These are phyloP conservation scores for Panellus pusillus DNA, from an alignment of 768 basidiomycete genomes.

Conservation along the genomic window DNA sequence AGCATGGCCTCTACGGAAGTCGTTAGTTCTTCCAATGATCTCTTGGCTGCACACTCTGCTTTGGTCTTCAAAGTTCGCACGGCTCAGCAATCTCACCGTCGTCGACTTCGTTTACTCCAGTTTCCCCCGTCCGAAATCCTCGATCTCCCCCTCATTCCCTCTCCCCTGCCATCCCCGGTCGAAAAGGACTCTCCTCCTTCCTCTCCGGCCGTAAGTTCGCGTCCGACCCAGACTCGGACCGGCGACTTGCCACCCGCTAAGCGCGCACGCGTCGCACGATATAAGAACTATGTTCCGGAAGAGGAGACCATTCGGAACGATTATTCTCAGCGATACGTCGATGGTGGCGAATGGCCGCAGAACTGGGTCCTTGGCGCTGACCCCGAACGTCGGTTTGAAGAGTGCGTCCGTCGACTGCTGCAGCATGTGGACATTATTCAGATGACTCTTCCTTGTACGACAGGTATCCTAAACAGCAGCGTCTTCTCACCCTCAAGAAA, in stretches of 20 bases:
- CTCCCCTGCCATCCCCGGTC: conserved; percentile 52
- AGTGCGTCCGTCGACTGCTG: conserved; percentile 55
- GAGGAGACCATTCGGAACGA: conserved; percentile 98
- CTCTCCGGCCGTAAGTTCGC: conserved; percentile 40
- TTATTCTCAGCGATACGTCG: conserved; percentile 88
- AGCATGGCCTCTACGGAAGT: conserved; percentile 40
- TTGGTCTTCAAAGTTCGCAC: conserved; percentile 57
- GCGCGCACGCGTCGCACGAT: conserved; percentile 66
- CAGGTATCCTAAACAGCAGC: conserved; percentile 94
- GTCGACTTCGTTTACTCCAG: conserved; percentile 53
- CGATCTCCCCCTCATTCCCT: conserved; percentile 56
- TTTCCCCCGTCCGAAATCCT: conserved; percentile 58
- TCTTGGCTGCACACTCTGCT: conserved; percentile 61
- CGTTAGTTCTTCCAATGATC: conserved; percentile 61
- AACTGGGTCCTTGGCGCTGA: conserved; percentile 90
- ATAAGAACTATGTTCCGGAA: conserved; percentile 82
- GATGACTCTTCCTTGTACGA: conserved; percentile 5
- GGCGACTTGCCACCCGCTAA: conserved; percentile 62
- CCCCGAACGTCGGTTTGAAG: conserved; percentile 86
- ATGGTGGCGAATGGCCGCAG: conserved; percentile 91
- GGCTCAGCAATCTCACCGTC: conserved; percentile 56
- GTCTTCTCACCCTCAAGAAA: conserved; percentile 81
- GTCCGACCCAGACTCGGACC: conserved; percentile 33
- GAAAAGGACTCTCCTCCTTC: conserved; percentile 44
- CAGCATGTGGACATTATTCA: neutral